Evolutionary conservation across 345 rosid species (phyloP), one percentile per base, ranked within the genome.

Genomic region (Hibiscus trionum): DNA sequence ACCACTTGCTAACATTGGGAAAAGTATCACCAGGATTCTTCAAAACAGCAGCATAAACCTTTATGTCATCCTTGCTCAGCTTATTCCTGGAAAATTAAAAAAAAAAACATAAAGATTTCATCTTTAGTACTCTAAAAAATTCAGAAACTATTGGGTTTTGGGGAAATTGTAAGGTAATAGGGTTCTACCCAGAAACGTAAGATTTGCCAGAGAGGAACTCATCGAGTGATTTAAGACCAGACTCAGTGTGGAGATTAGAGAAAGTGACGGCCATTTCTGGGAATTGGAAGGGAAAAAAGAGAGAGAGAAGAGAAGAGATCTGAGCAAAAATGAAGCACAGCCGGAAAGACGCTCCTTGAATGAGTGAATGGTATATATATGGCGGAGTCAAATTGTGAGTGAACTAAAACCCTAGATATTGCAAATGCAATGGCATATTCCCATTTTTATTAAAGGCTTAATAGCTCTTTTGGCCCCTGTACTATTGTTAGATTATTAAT

Each of bases 1-100:
- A 91, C 98, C 98, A 94, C 86, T 76, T 86, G 88, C 88, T 76
- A 46, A 88, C 96, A 77, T 85, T 87, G 7, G 92, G 90, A 77
- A 87, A 90, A 1, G 86, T 76, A 72, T 12, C 84, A 7, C 88
- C 87, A 5, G 96, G 96, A 60, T 86, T 84, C 80, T 39, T 77
- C 47, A 35, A 46, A 75, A 91, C 86, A 53, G 91, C 91, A 15
- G 88, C 97, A 80, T 86, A 94, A 5, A 91, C 97, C 87, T 84
- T 94, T 5, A 91, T 77, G 66, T 94, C 97, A 76, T 88, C 97
- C 73, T 82, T 86, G 1, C 93, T 79, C 10, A 90, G 55, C 61
- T 78, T 77, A 77, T 76, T 80, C 26, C 95, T 93, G 77, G 1
- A 15, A 14, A 60, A 27, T 67, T 37, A 31, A 73, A 69, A 26